A percentile compares a stretch with the other conserved stretches of the same genome.
These are phyloP conservation scores for Chrysoporthe puriensis DNA, from an alignment of 2,329 filamentous ascomycete species.

Conservation along the genomic window DNA sequence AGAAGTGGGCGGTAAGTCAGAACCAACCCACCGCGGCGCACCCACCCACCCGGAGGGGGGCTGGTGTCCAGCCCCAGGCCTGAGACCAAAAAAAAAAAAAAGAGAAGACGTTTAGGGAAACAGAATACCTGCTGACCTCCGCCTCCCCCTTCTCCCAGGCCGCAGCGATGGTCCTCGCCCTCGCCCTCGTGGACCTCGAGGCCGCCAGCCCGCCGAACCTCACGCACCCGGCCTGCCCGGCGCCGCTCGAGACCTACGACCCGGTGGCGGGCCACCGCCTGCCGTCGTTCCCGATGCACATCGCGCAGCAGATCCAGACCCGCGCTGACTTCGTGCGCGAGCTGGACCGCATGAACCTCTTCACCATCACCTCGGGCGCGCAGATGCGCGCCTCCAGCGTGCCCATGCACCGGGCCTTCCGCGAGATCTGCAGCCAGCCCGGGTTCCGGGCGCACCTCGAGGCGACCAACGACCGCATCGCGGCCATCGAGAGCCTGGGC, in stretches of 20 bases:
- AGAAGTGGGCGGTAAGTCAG: constrained; percentile 83
- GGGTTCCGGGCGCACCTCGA: constrained; percentile 85
- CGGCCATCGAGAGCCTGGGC: constrained; percentile 90
- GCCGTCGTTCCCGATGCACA: constrained; percentile 79
- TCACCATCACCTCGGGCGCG: constrained; percentile 86
- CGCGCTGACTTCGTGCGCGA: constrained; percentile 90
- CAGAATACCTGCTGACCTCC: neutral
- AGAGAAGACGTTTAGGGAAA: too few relatives aligned
- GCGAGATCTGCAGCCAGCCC: constrained; percentile 74
- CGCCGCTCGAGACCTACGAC: constrained; percentile 61
- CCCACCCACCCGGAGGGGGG: too few relatives aligned
- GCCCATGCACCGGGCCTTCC: constrained; percentile 93
- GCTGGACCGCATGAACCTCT: constrained; percentile 93
- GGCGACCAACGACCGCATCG: constrained; percentile 80
- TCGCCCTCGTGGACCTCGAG: constrained; percentile 83
- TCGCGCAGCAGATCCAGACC: constrained; percentile 91
- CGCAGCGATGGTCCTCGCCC: constrained; percentile 90
- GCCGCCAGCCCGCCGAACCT: constrained; percentile 65
- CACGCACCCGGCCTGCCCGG: constrained; percentile 60
- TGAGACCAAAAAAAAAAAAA: neutral
- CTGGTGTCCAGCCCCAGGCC: neutral
- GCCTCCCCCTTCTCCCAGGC: constrained; percentile 52
- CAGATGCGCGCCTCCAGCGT: constrained; percentile 92
- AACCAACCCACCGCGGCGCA: neutral
- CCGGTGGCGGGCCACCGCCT: constrained; percentile 71